phyloP scores from a whole-genome alignment of 2,329 filamentous ascomycete genomes.

The Fusarium sp. region DNA sequence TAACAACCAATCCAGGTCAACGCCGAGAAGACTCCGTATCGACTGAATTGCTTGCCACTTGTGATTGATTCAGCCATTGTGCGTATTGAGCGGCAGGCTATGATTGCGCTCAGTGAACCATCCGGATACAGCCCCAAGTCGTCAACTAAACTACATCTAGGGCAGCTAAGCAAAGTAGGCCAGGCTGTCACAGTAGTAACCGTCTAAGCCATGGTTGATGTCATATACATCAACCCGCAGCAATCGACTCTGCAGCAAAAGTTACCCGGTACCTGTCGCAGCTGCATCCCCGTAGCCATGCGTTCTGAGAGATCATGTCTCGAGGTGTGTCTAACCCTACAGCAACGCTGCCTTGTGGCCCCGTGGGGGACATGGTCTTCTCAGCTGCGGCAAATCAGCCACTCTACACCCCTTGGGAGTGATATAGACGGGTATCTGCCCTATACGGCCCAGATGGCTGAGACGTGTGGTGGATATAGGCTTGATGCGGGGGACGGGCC shows the following conservation, averaged over 20 bases:
- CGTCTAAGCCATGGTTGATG: not conserved
- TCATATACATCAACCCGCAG: not conserved
- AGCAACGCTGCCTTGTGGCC: not conserved
- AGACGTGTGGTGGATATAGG: not conserved
- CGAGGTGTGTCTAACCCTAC: not conserved
- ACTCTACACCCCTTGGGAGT: not conserved
- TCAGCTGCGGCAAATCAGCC: not conserved
- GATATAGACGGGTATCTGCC: not conserved
- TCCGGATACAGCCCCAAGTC: not conserved
- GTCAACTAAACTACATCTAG: not conserved
- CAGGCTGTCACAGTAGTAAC: not conserved
- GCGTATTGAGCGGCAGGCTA: not conserved
- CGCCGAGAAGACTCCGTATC: not conserved
- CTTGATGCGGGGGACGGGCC: not conserved
- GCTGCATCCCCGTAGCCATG: not conserved
- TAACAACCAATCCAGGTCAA: not conserved
- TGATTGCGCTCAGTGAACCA: not conserved
- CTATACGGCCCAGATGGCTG: not conserved
- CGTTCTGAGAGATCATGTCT: not conserved
- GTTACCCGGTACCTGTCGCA: not conserved
- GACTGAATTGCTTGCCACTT: not conserved
- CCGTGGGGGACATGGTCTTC: not conserved
- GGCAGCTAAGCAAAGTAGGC: not conserved
- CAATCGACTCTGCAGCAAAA: not conserved
- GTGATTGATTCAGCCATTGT: not conserved